Conservation (phyloP, 768 basidiomycete species). For the Suillus decipiens region DNA sequence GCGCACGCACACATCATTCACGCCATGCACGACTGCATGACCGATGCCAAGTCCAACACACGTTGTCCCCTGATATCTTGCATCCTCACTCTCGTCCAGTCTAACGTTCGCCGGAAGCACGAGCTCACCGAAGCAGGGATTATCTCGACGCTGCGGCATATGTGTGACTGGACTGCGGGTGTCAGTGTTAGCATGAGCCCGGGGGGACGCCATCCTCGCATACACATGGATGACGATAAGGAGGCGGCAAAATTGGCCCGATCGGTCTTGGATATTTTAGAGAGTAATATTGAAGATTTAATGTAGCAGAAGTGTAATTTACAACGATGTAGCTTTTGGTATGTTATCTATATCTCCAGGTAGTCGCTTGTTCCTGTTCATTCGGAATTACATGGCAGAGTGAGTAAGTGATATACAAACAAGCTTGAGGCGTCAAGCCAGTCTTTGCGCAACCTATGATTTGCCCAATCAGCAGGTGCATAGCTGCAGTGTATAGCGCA, state of each 20-base stretch:
- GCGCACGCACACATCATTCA: conserved; percentile 50
- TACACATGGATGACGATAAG: conserved; percentile 57
- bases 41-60: conserved; percentile 56
- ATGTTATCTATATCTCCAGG: background rate
- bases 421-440: conserved; percentile 1
- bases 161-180: conserved; percentile 39
- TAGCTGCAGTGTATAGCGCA: background rate
- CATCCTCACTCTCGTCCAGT: conserved; percentile 55
- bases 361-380: background rate
- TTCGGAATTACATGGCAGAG: background rate
- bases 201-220: conserved; percentile 34
- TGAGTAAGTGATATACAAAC: background rate
- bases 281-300: conserved; percentile 30
- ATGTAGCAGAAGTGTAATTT: conserved; percentile 8
- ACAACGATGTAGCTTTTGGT: background rate
- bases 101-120: conserved; percentile 37
- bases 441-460: background rate
- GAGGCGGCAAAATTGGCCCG: conserved; percentile 60
- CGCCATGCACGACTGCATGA: conserved; percentile 58
- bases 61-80: conserved; percentile 63
- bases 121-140: conserved; percentile 48
- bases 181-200: conserved; percentile 31
- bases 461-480: background rate
- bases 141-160: conserved; percentile 42
- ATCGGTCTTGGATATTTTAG: conserved; percentile 53